Evolutionary conservation across 177 flowering plant genomes (phyloP).

Genomic region (Vitis hybrid): DNA sequence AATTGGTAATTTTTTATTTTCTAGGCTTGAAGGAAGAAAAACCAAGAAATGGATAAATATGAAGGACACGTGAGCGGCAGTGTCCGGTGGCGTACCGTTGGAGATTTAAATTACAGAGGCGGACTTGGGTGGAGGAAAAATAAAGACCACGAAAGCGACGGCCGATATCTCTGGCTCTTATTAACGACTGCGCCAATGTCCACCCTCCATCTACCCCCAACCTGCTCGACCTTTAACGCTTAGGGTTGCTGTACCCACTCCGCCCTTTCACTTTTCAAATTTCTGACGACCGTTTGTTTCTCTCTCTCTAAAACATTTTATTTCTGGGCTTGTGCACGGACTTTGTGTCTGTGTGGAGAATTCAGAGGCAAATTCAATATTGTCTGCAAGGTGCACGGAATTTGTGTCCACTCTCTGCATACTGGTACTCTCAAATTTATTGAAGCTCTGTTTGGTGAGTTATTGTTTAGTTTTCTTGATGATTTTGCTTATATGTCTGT

Average conservation of each 20-base stretch:
- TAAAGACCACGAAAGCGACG: too few relatives aligned
- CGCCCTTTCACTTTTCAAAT: slow-evolving; percentile 33
- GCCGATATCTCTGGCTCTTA: too few relatives aligned
- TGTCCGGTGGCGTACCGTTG: too few relatives aligned
- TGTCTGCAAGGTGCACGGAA: not conserved
- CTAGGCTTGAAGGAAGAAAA: too few relatives aligned
- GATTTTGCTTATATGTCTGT: too few relatives aligned
- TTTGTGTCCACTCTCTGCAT: not conserved
- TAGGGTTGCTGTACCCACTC: slow-evolving; percentile 30
- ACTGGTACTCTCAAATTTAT: not conserved
- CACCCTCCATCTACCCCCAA: not conserved
- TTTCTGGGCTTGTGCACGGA: slow-evolving; percentile 24
- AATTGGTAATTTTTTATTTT: too few relatives aligned
- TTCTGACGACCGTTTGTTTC: slow-evolving; percentile 26
- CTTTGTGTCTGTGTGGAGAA: too few relatives aligned
- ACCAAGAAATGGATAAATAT: too few relatives aligned
- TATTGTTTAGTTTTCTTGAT: not conserved
- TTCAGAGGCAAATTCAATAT: not conserved
- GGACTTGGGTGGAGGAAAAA: too few relatives aligned
- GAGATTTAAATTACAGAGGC: too few relatives aligned
- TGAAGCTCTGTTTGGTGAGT: slow-evolving; percentile 25
- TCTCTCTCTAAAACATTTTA: slow-evolving; percentile 1
- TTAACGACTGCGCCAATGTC: not conserved
- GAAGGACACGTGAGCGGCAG: too few relatives aligned
- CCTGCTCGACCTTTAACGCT: slow-evolving; percentile 13